Evolutionary conservation across 139 green algal genomes (phyloP).

Genomic region (Chlorella vulgaris): DNA sequence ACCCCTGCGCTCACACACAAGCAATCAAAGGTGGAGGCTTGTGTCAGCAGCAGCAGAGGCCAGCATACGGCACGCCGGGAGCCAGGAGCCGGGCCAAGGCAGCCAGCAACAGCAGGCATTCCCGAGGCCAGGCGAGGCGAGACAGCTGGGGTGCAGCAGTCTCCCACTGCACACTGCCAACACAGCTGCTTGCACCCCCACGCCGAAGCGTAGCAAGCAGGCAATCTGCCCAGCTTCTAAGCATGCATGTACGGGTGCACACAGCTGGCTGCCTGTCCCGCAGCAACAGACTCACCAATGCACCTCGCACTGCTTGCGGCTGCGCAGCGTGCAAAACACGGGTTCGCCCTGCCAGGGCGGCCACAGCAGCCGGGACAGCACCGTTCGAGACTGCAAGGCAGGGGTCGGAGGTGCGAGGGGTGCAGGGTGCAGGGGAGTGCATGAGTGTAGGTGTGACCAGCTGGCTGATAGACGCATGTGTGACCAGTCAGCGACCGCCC

Average conservation of each 20-base stretch:
- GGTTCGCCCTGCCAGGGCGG: constrained; percentile 58
- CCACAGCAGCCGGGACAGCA: constrained; percentile 68
- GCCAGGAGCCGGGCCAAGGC: no score
- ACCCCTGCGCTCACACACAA: constrained; percentile 29
- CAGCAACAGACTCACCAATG: constrained; percentile 23
- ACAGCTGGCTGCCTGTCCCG: background rate
- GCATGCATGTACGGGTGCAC: background rate
- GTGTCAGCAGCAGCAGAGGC: no score
- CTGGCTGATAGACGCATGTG: background rate
- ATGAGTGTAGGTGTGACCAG: background rate
- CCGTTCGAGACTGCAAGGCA: constrained; percentile 30
- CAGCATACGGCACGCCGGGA: no score
- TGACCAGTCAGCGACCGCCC: no score
- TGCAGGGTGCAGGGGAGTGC: background rate
- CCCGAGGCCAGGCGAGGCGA: no score
- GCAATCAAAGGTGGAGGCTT: no score
- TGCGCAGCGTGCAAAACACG: constrained; percentile 89
- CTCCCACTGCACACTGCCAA: background rate
- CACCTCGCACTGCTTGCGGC: constrained; percentile 79
- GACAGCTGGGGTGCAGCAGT: background rate
- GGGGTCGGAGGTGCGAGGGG: background rate
- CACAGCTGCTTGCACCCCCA: background rate
- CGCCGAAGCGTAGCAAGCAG: no score
- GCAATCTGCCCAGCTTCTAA: no score
- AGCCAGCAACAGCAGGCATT: no score